Base-by-base conservation (phyloP, 2,329 filamentous ascomycete genomes). In the Colletotrichum shisoi region DNA sequence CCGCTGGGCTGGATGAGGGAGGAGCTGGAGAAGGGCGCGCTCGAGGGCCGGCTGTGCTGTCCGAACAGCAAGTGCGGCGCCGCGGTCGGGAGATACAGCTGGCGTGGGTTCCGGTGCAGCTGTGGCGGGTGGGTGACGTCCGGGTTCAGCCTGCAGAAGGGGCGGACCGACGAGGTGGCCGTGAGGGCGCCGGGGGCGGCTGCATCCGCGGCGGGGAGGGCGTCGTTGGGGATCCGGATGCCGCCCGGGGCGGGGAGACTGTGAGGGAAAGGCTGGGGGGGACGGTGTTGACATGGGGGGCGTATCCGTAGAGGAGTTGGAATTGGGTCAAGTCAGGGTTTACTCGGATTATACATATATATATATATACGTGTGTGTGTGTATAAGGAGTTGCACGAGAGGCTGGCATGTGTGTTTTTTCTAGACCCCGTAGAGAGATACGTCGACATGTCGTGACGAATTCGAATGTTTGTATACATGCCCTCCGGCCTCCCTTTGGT, bases 1-100 rank as follows among this genome's bases (percentile, higher is more conserved):
- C 93, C 95, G 0, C 82, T 99, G 40, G 92, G 92, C 15, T 99
- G 95, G 95, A 99, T 99, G 95, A 88, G 91, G 7, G 82, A 89
- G 1, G 89, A 90, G 73, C 87, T 99, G 3, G 91, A 94, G 72
- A 86, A 91, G 73, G 93, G 92, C 34, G 87, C 89, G 69, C 83
- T 98, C 27, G 92, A 94, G 68, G 95, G 95, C 27, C 88, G 94
- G 11, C 83, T 99, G 39, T 86, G 89, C 66, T 99, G 95, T 74
- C 94, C 95, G 11, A 91, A 89, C 72, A 67, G 76, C 9, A 91
- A 90, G 74, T 99, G 95, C 77, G 87, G 86, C 53, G 88, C 91
- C 46, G 93, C 92, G 59, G 87, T 98, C 54, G 95, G 95, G 45
- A 91, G 95, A 73, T 99, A 97, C 75, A 91, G 94, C 59, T 99